Conservation (phyloP, 176 grass and related monocot species). For the Eleusine indica region DNA sequence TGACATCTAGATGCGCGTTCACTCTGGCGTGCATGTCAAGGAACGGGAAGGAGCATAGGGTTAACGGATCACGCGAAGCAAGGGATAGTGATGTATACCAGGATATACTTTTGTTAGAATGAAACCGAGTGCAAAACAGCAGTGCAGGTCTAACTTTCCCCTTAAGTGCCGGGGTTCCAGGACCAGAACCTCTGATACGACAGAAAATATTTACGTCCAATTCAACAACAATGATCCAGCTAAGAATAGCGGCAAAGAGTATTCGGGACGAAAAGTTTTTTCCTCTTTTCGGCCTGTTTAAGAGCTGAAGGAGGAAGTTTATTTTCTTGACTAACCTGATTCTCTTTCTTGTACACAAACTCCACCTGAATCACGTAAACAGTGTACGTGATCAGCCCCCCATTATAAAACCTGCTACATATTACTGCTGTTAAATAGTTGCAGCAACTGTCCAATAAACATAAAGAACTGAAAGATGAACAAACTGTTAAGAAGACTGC, state of each 20-base stretch:
- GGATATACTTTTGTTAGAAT: neutral
- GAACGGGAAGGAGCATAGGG: neutral
- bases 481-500: neutral
- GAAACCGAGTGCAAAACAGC: neutral
- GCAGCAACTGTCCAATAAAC: neutral
- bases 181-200: neutral
- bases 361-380: neutral
- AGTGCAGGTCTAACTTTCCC: neutral
- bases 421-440: neutral
- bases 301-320: neutral
- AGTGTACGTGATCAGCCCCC: neutral
- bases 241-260: neutral
- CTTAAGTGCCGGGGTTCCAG: neutral
- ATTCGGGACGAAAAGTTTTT: neutral
- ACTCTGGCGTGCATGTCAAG: neutral
- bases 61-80: neutral
- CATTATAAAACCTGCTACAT: conserved; percentile 16
- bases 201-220: neutral
- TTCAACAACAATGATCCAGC: neutral
- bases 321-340: conserved; percentile 15
- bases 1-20: neutral
- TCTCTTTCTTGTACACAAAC: conserved; percentile 9
- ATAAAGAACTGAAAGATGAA: neutral
- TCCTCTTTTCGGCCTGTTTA: neutral
- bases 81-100: neutral